Conservation (phyloP, 352 stramenopile genomes). For the Elongisporangium senticosum region DNA sequence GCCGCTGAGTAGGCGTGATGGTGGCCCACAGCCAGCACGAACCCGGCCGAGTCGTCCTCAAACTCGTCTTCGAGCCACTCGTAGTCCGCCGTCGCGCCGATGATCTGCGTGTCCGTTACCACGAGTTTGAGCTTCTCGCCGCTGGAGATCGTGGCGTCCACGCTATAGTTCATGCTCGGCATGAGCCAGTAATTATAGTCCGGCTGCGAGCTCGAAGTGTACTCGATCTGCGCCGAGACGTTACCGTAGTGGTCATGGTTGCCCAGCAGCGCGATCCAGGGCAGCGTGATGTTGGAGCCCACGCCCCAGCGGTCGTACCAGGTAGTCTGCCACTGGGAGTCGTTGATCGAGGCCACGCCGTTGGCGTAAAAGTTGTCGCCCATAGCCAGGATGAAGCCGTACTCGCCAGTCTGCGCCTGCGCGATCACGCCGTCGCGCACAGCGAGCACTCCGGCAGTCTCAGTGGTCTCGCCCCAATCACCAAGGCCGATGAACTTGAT, state of each 20-base stretch:
- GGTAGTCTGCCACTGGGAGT: slow-evolving; percentile 19
- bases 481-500: slow-evolving; percentile 29
- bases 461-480: slow-evolving; percentile 29
- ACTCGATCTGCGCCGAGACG: slow-evolving; percentile 26
- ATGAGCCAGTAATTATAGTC: slow-evolving; percentile 34
- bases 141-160: slow-evolving; percentile 17
- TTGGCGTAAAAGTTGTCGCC: slow-evolving; percentile 45
- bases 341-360: slow-evolving; percentile 20
- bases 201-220: slow-evolving; percentile 7
- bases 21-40: slow-evolving; percentile 22
- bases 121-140: slow-evolving; percentile 27
- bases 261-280: slow-evolving; percentile 32
- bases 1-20: slow-evolving; percentile 30
- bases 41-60: slow-evolving; percentile 14
- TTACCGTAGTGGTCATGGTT: slow-evolving; percentile 42
- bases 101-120: slow-evolving; percentile 25
- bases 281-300: slow-evolving; percentile 23
- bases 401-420: slow-evolving; percentile 15
- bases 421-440: slow-evolving; percentile 24
- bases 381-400: slow-evolving; percentile 29
- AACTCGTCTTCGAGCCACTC: slow-evolving; percentile 20
- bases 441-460: slow-evolving; percentile 16
- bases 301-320: slow-evolving; percentile 33
- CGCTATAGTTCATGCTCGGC: slow-evolving; percentile 28
- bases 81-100: slow-evolving; percentile 15